These are phyloP conservation scores for Ammopiptanthus mongolicus DNA, from an alignment of 306 rosid species.

Conservation along the genomic window DNA sequence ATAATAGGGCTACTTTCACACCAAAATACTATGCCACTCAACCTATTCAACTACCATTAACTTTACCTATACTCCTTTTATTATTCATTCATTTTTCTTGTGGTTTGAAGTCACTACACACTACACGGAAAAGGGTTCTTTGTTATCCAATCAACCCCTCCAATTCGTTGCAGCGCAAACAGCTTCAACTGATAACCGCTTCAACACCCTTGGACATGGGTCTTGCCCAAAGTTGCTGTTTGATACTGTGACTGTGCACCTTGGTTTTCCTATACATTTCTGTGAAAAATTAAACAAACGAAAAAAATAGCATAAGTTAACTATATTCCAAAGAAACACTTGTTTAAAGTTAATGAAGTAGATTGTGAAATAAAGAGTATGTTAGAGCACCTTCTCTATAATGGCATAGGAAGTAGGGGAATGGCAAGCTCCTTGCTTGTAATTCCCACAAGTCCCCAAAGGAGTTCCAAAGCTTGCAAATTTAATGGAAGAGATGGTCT, in stretches of 20 bases:
- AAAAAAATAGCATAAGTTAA: background rate
- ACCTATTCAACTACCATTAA: constrained; percentile 23
- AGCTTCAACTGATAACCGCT: constrained; percentile 63
- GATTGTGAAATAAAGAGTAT: background rate
- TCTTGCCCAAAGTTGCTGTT: constrained; percentile 51
- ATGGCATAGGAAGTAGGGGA: constrained; percentile 46
- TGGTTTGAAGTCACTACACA: constrained; percentile 36
- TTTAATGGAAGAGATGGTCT: constrained; percentile 57
- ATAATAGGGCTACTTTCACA: constrained; percentile 11
- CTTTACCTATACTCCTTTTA: constrained; percentile 24
- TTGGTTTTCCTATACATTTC: constrained; percentile 54
- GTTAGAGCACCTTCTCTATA: constrained; percentile 54
- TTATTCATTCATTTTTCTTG: constrained; percentile 31
- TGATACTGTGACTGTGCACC: constrained; percentile 47
- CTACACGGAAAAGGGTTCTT: constrained; percentile 2
- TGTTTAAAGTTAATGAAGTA: background rate
- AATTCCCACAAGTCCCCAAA: constrained; percentile 64
- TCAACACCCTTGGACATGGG: constrained; percentile 59
- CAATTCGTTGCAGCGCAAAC: constrained; percentile 40
- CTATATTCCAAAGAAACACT: background rate
- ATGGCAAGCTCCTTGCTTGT: constrained; percentile 63
- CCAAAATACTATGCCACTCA: constrained; percentile 23
- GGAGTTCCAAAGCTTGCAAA: constrained; percentile 92
- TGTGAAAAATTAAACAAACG: constrained; percentile 9
- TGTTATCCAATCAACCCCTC: constrained; percentile 37